phyloP scores from a whole-genome alignment of 1,139 yeast genomes.

The Yueomyces sp. region DNA sequence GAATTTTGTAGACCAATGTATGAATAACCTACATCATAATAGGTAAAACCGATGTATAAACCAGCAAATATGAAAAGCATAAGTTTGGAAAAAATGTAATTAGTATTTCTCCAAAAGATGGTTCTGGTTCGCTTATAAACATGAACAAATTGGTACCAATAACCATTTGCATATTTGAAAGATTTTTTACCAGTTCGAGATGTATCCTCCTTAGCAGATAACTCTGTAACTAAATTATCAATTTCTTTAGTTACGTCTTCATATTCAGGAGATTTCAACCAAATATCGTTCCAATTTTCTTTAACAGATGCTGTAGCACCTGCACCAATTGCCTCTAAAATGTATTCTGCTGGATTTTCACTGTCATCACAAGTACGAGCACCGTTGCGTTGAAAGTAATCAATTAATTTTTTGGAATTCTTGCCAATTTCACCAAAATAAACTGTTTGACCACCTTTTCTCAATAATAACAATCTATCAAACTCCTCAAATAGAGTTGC shows the following conservation, averaged over 20 bases:
- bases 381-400: constrained; percentile 40
- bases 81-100: constrained; percentile 30
- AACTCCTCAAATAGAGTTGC: constrained; percentile 4
- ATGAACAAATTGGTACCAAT: constrained; percentile 24
- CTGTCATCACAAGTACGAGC: constrained; percentile 34
- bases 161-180: constrained; percentile 26
- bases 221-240: constrained; percentile 9
- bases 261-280: constrained; percentile 31
- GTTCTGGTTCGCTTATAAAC: constrained; percentile 25
- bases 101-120: constrained; percentile 33
- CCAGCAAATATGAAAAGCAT: constrained; percentile 25
- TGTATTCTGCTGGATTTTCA: constrained; percentile 46
- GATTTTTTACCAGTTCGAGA: constrained; percentile 1
- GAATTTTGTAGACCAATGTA: constrained; percentile 31
- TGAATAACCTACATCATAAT: constrained; percentile 25
- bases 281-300: constrained; percentile 35
- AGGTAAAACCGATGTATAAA: constrained; percentile 33
- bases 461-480: constrained; percentile 2
- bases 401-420: constrained; percentile 32
- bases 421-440: constrained; percentile 28
- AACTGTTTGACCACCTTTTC: constrained; percentile 4
- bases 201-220: neutral
- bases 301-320: constrained; percentile 36
- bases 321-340: constrained; percentile 45
- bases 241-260: constrained; percentile 14